Evolutionary conservation across 805 yeast genomes (phyloP).

Genomic region (Lachancea lanzarotensis): DNA sequence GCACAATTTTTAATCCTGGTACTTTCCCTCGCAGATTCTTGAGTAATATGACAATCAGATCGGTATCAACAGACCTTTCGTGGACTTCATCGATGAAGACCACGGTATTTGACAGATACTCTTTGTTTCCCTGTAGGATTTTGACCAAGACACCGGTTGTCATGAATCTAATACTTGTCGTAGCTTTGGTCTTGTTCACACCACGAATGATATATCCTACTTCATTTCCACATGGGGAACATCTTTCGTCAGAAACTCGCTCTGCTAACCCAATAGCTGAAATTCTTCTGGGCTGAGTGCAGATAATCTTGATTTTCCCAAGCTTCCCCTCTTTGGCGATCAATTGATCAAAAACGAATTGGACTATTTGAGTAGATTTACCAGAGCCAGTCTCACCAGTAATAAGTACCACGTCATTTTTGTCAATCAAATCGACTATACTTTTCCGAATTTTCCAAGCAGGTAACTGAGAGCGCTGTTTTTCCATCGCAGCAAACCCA

Average conservation of each 20-base stretch:
- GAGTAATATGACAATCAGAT: slow-evolving; percentile 88
- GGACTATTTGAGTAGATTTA: slow-evolving; percentile 97
- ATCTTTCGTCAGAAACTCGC: slow-evolving; percentile 75
- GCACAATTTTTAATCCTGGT: slow-evolving; percentile 60
- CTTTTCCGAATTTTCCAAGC: slow-evolving; percentile 83
- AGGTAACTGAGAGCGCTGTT: slow-evolving; percentile 55
- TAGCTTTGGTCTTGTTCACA: slow-evolving; percentile 56
- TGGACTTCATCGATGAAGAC: slow-evolving; percentile 96
- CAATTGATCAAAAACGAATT: slow-evolving; percentile 71
- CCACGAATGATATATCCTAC: slow-evolving; percentile 83
- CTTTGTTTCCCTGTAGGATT: slow-evolving; percentile 85
- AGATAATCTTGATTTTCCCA: slow-evolving; percentile 67
- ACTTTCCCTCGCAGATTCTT: slow-evolving; percentile 64
- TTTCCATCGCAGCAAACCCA: slow-evolving; percentile 37
- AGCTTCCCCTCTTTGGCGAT: slow-evolving; percentile 91
- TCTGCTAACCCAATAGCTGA: slow-evolving; percentile 90
- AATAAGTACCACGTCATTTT: slow-evolving; percentile 80
- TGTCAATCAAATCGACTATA: slow-evolving; percentile 92
- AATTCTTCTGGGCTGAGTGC: slow-evolving; percentile 93
- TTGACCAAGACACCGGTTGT: slow-evolving; percentile 90
- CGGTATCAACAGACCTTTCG: slow-evolving; percentile 93
- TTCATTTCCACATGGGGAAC: slow-evolving; percentile 61
- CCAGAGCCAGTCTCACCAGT: slow-evolving; percentile 99
- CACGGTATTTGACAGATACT: slow-evolving; percentile 73
- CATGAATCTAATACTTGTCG: slow-evolving; percentile 79